phyloP scores from a whole-genome alignment of 768 basidiomycete species.

The Suillus tomentosus region DNA sequence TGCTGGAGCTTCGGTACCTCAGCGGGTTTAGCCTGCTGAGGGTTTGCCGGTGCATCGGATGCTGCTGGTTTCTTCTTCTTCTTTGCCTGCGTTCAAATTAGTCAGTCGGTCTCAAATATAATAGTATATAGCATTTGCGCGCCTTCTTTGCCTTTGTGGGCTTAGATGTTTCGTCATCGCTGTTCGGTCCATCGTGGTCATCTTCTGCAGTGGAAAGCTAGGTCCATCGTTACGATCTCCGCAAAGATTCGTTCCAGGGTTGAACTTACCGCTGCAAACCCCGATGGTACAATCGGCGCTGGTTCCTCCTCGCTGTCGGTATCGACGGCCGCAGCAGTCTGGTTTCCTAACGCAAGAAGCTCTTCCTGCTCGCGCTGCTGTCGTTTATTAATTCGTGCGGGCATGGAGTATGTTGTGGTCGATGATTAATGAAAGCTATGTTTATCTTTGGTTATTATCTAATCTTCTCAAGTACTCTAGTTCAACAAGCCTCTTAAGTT shows the following conservation, averaged over 20 bases:
- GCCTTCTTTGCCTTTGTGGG: constrained; percentile 28
- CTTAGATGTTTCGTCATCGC: constrained; percentile 22
- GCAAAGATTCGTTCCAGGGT: constrained; percentile 10
- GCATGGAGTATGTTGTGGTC: constrained; percentile 42
- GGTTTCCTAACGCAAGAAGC: constrained; percentile 54
- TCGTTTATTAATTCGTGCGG: constrained; percentile 77
- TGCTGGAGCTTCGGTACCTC: constrained; percentile 7
- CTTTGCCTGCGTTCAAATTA: constrained; percentile 31
- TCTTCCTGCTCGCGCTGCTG: constrained; percentile 88
- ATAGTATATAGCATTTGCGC: constrained; percentile 2
- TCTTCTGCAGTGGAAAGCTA: constrained; percentile 45
- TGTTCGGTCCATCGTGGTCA: constrained; percentile 22
- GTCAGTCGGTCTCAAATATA: neutral
- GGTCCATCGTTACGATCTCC: constrained; percentile 23
- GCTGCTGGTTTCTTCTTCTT: constrained; percentile 40
- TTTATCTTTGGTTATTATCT: constrained; percentile 1
- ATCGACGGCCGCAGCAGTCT: constrained; percentile 20
- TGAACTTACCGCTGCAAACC: constrained; percentile 48
- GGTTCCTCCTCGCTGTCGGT: constrained; percentile 40
- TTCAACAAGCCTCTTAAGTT: too few relatives aligned
- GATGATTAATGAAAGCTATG: neutral
- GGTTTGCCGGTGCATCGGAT: constrained; percentile 13
- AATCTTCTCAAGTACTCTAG: neutral
- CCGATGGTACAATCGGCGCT: constrained; percentile 18
- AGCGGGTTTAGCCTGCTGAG: constrained; percentile 14